phyloP scores from a whole-genome alignment of 2,329 filamentous ascomycete species.

The Sphaerulina vaccinii region DNA sequence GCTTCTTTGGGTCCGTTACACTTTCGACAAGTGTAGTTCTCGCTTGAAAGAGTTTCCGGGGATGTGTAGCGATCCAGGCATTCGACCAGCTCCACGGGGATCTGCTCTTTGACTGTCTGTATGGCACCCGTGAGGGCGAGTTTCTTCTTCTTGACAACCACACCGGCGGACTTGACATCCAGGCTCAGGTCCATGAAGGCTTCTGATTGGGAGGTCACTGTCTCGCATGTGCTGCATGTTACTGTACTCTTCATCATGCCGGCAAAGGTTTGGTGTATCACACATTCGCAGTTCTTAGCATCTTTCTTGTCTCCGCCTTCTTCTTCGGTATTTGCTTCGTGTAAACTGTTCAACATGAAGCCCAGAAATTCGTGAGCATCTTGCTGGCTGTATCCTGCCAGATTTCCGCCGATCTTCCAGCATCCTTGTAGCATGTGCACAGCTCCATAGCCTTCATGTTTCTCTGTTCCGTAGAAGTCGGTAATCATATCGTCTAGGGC shows the following conservation, averaged over 20 bases:
- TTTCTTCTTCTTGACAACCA: slow-evolving; percentile 61
- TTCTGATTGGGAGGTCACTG: slow-evolving; percentile 77
- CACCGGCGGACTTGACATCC: slow-evolving; percentile 65
- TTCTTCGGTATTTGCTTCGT: slow-evolving; percentile 65
- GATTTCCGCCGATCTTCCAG: slow-evolving; percentile 71
- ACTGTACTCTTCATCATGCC: slow-evolving; percentile 88
- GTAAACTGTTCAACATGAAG: slow-evolving; percentile 87
- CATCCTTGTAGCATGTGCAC: slow-evolving; percentile 85
- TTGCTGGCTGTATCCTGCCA: slow-evolving; percentile 88
- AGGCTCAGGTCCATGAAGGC: slow-evolving; percentile 89
- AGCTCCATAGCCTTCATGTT: slow-evolving; percentile 85
- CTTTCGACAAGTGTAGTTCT: slow-evolving; percentile 81
- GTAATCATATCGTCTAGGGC: slow-evolving; percentile 63
- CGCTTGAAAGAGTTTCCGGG: slow-evolving; percentile 69
- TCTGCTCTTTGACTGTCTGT: slow-evolving; percentile 35
- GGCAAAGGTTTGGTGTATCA: slow-evolving; percentile 92
- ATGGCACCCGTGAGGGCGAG: slow-evolving; percentile 49
- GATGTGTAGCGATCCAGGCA: slow-evolving; percentile 88
- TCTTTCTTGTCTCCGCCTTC: slow-evolving; percentile 35
- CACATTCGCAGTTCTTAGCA: slow-evolving; percentile 67
- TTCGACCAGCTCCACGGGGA: slow-evolving; percentile 45
- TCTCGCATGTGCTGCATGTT: slow-evolving; percentile 83
- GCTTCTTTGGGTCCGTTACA: slow-evolving; percentile 75
- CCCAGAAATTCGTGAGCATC: slow-evolving; percentile 98
- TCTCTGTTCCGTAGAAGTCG: slow-evolving; percentile 67